Evolutionary conservation across 768 basidiomycete genomes (phyloP), one percentile per base, ranked within the genome.

Genomic region (Arthromyces matolae): DNA sequence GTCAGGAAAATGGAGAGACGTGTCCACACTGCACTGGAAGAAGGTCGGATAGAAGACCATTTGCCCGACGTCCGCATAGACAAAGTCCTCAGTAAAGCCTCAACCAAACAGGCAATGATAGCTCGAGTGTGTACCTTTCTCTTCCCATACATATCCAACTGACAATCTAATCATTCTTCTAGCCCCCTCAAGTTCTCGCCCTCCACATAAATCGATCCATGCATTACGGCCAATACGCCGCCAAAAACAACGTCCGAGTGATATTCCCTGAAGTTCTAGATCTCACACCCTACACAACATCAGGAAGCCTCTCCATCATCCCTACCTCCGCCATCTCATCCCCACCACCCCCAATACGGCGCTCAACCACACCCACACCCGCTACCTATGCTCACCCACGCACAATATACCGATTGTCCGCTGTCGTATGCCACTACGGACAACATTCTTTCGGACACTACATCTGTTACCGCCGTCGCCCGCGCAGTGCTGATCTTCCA

Each of bases 371-470:
- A 0, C 80, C 79, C 1, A 81, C 82, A 1, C 79, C 79, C 7
- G 71, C 76, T 20, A 76, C 71, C 24, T 77, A 77, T 49, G 64
- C 74, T 1, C 51, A 64, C 4, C 72, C 77, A n/a, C 71, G 81
- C 36, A 84, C 82, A n/a, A 71, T 94, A 28, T 98, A 98, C 65
- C 81, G 93, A 37, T 78, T 98, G 28, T 67, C 83, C 2, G 84
- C 90, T 8, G 83, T 89, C 24, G 93, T 98, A 13, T 92, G 92
- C 57, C 95, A 98, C 65, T 95, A 84, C 61, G 95, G 95, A 12
- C 81, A 84, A 45, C 93, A 96, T 60, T 86, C 86, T 4, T 94
- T 89, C 61, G 95, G 95, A 5, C 95, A 99, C 62, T 99, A 95
- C 62, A 80, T 98, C 54, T 92, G 89, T 56, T 95, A 84, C 62